Percentiles rank a stretch among this genome's conserved stretches.
phyloP scores from a whole-genome alignment of 805 yeast species.

The Suhomyces pyralidae region DNA sequence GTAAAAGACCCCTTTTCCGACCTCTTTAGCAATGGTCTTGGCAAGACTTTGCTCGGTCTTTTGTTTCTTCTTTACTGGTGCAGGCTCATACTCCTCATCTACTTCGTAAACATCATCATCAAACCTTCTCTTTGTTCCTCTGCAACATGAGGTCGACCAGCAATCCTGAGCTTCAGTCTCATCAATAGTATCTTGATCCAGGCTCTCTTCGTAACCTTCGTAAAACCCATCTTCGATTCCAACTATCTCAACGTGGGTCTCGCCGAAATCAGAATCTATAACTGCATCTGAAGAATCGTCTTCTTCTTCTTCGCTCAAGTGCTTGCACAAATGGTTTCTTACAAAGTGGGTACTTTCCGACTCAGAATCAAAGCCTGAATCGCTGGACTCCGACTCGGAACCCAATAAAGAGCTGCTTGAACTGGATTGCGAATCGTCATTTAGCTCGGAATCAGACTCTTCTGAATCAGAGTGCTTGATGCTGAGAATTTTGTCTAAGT shows the following conservation, averaged over 20 bases:
- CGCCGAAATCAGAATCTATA: constrained; percentile 3
- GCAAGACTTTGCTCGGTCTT: constrained; percentile 8
- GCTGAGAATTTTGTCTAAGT: not conserved
- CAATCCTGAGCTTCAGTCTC: not conserved
- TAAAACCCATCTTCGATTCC: not conserved
- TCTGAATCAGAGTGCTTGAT: not conserved
- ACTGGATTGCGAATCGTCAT: not conserved
- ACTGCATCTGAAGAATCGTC: constrained; percentile 2
- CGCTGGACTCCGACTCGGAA: not conserved
- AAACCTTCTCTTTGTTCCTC: constrained; percentile 3
- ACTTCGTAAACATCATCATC: constrained; percentile 6
- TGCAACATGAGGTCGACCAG: not conserved
- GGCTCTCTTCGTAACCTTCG: not conserved
- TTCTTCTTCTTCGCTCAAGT: constrained; percentile 5
- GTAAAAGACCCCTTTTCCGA: constrained; percentile 31
- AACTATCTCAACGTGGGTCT: not conserved
- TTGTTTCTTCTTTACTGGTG: constrained; percentile 12
- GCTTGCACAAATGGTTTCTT: not conserved
- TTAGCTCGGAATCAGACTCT: not conserved
- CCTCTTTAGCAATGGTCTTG: constrained; percentile 26
- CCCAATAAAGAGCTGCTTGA: not conserved
- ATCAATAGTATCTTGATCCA: not conserved
- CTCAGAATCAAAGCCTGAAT: not conserved
- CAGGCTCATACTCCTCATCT: not conserved
- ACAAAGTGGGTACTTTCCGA: not conserved